Evolutionary conservation across 202 grass and related monocot species (phyloP), one percentile per base, ranked within the genome.

Genomic region (Zoysia matrella): DNA sequence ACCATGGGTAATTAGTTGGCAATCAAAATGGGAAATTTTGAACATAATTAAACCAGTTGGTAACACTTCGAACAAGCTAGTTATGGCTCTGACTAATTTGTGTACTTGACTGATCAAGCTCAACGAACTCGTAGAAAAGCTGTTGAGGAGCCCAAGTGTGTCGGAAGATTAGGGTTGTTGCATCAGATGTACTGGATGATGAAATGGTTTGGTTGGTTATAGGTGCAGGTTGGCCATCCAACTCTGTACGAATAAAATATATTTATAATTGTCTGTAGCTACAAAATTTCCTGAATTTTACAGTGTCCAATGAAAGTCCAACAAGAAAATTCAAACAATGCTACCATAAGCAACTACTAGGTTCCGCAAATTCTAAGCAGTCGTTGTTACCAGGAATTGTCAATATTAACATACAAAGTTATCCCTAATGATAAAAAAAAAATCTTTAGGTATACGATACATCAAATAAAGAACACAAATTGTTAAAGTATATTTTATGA

Each of bases 141-240:
- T 46, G 45, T 45, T 84, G 53, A 36, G 45, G 0, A 30, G 7
- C 72, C 69, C 47, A 15, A 36, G 30, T 22, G 67, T 50, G 51
- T 36, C n/a, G 82, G 82, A 53, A 1, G 55, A 41, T 47, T 8
- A 14, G 46, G 13, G 13, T 74, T 11, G 13, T 18, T 6, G 49
- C 15, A 36, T 36, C 30, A 36, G 30, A 36, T 36, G 30, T 36
- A 36, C 30, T 8, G 57, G 22, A 45, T 30, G 43, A 39, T 22
- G 55, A 57, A 13, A 13, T 52, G 54, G 55, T 70, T 81, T 52
- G 61, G 78, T 70, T 76, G 72, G 70, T 78, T 70, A 3, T 77
- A 64, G 74, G 74, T 84, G n/a, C 1, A 36, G 49, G 71, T 86
- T 30, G 84, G 55, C 70, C 39, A 69, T 50, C 53, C 53, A 56